Percentiles rank a stretch among this genome's conserved stretches.
These are phyloP conservation scores for Wolfiporia cocos DNA, from an alignment of 1,284 basidiomycete species.

Conservation along the genomic window DNA sequence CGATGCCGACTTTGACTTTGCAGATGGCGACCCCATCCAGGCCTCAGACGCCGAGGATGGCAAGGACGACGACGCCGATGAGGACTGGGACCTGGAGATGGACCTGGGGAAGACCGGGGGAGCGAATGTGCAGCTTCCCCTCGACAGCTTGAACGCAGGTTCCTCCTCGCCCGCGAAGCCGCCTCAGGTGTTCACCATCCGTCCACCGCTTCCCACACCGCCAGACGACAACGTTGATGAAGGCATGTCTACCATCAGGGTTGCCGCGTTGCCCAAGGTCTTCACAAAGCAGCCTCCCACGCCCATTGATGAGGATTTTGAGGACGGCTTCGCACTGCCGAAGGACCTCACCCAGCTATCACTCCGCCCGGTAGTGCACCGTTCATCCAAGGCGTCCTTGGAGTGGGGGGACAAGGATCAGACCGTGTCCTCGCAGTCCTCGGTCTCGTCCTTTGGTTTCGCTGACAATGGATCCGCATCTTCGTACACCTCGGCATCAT, in stretches of 20 bases:
- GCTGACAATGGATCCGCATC: conserved; percentile 66
- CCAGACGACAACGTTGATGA: conserved; percentile 64
- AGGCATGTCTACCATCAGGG: conserved; percentile 75
- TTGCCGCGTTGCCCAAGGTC: conserved; percentile 43
- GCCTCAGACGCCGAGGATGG: conserved; percentile 47
- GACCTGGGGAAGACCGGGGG: conserved; percentile 53
- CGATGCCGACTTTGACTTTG: conserved; percentile 79
- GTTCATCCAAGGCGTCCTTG: conserved; percentile 71
- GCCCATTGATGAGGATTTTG: conserved; percentile 29
- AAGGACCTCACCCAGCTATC: conserved; percentile 72
- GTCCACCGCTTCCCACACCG: conserved; percentile 46
- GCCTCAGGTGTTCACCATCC: conserved; percentile 52
- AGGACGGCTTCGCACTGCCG: conserved; percentile 64
- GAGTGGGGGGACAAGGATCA: conserved; percentile 82
- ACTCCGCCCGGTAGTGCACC: conserved; percentile 65
- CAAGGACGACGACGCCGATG: conserved; percentile 51
- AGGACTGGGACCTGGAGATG: conserved; percentile 77
- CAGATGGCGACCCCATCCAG: conserved; percentile 63
- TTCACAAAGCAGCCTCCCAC: conserved; percentile 21
- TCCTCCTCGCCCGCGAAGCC: conserved; percentile 23
- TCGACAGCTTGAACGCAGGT: conserved; percentile 28
- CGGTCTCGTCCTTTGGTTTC: conserved; percentile 72
- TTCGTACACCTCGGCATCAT: conserved; percentile 59
- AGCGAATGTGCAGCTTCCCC: conserved; percentile 38
- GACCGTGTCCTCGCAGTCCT: conserved; percentile 75